Base-by-base conservation (phyloP, 106 monocot species). In the Posidonia australis region DNA sequence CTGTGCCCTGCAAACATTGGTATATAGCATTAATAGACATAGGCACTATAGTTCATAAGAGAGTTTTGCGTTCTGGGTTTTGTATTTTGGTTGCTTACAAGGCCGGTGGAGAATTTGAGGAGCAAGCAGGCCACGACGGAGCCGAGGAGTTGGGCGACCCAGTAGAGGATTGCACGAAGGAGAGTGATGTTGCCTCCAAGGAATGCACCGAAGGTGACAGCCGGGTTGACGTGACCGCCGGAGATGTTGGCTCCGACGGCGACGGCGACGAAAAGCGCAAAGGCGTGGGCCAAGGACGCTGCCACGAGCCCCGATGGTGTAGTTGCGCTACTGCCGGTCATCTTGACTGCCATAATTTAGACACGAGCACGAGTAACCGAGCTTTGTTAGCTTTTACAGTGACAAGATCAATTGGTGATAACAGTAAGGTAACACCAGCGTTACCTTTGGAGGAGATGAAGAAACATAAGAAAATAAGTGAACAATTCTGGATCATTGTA, bases 171-270 rank as follows among this genome's bases (percentile, higher is more conserved):
- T 5, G 60, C 62, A 48, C 71, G 47, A 32, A 62, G 62, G 26
- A 71, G 62, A 25, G 62, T 71, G 52, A 71, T 71, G 62, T 71
- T 49, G n/a, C 71, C 71, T 47, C 71, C 71, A 0, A 71, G 30
- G 61, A 71, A 71, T 13, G 71, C 71, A 9, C 71, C 71, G 43
- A 71, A 71, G 29, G 71, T 71, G 32, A 71, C 71, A 10, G 71
- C 71, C 13, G 71, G 71, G 32, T 71, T 71, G 31, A 71, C 71
- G 51, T 71, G 71, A 3, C 71, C 71, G 11, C 71, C 71, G 20
- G 71, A 71, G 36, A 71, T 62, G 62, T 71, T 71, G 28, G 71
- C 71, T 0, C 71, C 71, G 5, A 71, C 71, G 13, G 71, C 62
- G 49, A 71, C 62, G 19, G 71, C 71, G 5, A 71, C 71, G 23